Evolutionary conservation across 192 early-diverging fungal genomes (phyloP).

Genomic region (Phlyctochytrium planicorne): DNA sequence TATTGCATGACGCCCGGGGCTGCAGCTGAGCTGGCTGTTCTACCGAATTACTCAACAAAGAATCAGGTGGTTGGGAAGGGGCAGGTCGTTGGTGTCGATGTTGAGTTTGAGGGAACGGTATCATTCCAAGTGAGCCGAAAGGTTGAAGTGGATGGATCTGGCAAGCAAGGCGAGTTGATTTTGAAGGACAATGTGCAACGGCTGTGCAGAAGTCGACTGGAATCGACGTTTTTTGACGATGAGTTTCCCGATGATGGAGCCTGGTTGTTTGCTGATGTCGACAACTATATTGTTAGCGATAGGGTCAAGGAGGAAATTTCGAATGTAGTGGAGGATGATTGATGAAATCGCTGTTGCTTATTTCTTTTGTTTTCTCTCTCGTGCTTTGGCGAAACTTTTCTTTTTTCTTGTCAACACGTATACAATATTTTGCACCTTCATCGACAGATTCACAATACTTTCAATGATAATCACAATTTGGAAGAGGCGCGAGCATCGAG

Average conservation of each 20-base stretch:
- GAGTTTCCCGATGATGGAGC: neutral
- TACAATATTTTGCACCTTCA: neutral
- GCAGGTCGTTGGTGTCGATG: neutral
- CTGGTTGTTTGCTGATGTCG: neutral
- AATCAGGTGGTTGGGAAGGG: neutral
- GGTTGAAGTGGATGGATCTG: neutral
- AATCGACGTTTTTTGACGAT: neutral
- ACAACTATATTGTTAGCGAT: neutral
- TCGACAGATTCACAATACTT: too few species aligned
- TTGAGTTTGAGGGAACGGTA: neutral
- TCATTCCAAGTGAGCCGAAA: neutral
- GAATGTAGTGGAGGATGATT: neutral
- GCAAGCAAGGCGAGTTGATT: neutral
- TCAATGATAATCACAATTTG: neutral
- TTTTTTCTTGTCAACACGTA: neutral
- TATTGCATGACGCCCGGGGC: too few species aligned
- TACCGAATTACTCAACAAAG: neutral
- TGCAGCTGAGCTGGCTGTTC: neutral
- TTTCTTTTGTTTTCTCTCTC: neutral
- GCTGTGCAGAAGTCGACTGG: neutral
- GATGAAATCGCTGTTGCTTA: neutral
- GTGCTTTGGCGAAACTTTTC: neutral
- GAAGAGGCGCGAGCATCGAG: slow-evolving; percentile 9
- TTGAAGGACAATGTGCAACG: neutral
- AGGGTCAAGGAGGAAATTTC: neutral